Percentiles rank a stretch among this genome's conserved stretches.
Conservation (phyloP, 371 early-diverging fungal species). For the Mucor piriformis region DNA sequence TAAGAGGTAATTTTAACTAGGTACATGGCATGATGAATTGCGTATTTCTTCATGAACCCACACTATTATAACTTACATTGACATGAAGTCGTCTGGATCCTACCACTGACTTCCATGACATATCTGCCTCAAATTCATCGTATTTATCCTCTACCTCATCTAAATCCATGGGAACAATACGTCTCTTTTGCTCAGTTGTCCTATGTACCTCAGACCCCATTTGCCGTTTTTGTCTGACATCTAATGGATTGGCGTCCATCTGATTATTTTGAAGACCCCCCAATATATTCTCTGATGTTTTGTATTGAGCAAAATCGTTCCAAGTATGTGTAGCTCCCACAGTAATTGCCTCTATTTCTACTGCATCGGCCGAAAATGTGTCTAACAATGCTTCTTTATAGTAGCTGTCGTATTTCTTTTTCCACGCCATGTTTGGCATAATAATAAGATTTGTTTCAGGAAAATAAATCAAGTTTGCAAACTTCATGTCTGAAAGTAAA, state of each 20-base stretch:
- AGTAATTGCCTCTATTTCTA: neutral
- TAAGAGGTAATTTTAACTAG: conserved; percentile 8
- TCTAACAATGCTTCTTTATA: conserved; percentile 47
- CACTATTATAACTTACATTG: conserved; percentile 32
- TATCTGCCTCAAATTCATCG: neutral
- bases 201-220: neutral
- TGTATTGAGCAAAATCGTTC: neutral
- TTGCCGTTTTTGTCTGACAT: conserved; percentile 21
- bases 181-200: conserved; percentile 24
- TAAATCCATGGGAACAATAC: conserved; percentile 35
- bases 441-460: conserved; percentile 50
- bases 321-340: neutral
- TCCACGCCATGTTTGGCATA: conserved; percentile 27
- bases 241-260: conserved; percentile 56
- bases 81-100: conserved; percentile 22
- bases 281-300: conserved; percentile 46
- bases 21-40: neutral
- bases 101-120: neutral
- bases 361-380: conserved; percentile 25
- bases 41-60: too few relatives aligned
- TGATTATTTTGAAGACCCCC: conserved; percentile 45
- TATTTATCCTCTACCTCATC: conserved; percentile 19
- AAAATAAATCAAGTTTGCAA: conserved; percentile 48
- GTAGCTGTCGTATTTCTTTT: conserved; percentile 35
- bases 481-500: conserved; percentile 3